phyloP scores from a whole-genome alignment of 371 early-diverging fungal species.

The Choanephora cucurbitarum region DNA sequence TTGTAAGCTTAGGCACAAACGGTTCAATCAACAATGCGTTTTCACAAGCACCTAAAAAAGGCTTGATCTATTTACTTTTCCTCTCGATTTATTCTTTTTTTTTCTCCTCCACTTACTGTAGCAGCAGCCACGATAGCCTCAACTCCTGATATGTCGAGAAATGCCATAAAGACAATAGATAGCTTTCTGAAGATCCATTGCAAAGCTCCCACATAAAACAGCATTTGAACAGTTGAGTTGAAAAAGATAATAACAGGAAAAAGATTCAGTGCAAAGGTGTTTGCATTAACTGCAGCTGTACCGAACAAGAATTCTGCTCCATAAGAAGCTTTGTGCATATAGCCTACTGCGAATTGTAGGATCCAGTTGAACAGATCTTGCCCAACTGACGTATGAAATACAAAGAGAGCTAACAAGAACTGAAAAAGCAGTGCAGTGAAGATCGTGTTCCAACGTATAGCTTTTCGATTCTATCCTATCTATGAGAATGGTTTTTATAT shows the following conservation, averaged over 20 bases:
- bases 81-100: background rate
- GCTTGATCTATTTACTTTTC: constrained; percentile 17
- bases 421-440: constrained; percentile 72
- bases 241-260: constrained; percentile 86
- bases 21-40: constrained; percentile 78
- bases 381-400: constrained; percentile 74
- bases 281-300: constrained; percentile 25
- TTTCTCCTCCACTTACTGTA: constrained; percentile 35
- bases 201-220: constrained; percentile 81
- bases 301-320: constrained; percentile 77
- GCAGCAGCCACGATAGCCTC: constrained; percentile 86
- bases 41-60: constrained; percentile 79
- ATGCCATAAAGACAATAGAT: constrained; percentile 63
- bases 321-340: constrained; percentile 61
- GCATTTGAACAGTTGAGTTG: constrained; percentile 76
- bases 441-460: constrained; percentile 75
- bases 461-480: constrained; percentile 55
- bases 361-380: constrained; percentile 72
- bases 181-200: constrained; percentile 77
- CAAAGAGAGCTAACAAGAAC: constrained; percentile 74
- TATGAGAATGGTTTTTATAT: background rate
- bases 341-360: constrained; percentile 53
- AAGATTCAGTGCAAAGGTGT: constrained; percentile 63
- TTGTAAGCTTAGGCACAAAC: constrained; percentile 77
- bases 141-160: constrained; percentile 80